Base-by-base conservation (phyloP, 805 yeast species). In the Ogataea pilisensis region DNA sequence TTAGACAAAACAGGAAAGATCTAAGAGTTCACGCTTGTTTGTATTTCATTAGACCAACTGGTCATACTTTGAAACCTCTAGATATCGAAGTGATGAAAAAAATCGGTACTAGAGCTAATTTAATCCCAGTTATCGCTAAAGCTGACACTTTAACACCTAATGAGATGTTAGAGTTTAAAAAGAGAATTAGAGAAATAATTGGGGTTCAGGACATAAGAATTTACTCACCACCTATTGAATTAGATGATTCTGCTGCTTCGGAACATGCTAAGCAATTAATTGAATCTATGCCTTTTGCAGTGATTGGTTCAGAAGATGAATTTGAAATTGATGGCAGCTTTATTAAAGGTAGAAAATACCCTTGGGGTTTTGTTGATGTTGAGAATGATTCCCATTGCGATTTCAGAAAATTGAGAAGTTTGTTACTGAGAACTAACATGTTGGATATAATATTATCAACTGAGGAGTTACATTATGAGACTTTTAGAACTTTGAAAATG, bases 31-130 rank as follows among this genome's bases (percentile, higher is more conserved):
- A 90, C 57, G 95, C 89, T 2, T 86, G 95, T 61, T 67, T 90
- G 34, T 90, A 89, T 66, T 89, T 90, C 60, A 83, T 90, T 49
- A 80, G 91, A 58, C 97, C 97, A 34, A 85, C 95, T 2, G 95
- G 95, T 17, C 95, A 87, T 59, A 79, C 89, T 29, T 72, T 90
- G 53, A 82, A 84, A 59, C 95, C 95, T 7, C 68, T 90, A 52
- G 97, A 90, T 65, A 82, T 90, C 48, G 88, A 80, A 61, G 81
- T 85, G 31, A 87, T 90, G 96, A 84, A 85, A 65, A 80, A 83
- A 55, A 67, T 90, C 42, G 76, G 87, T 30, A 70, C 82, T 12
- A 73, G 95, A 50, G 95, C 85, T 34, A 90, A 89, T 63, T 72
- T 90, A 65, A 84, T 90, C 46, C 97, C 96, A 1, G 78, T 90